Evolutionary conservation across 805 yeast species (phyloP).

Genomic region (Wickerhamomyces sydowiorum): DNA sequence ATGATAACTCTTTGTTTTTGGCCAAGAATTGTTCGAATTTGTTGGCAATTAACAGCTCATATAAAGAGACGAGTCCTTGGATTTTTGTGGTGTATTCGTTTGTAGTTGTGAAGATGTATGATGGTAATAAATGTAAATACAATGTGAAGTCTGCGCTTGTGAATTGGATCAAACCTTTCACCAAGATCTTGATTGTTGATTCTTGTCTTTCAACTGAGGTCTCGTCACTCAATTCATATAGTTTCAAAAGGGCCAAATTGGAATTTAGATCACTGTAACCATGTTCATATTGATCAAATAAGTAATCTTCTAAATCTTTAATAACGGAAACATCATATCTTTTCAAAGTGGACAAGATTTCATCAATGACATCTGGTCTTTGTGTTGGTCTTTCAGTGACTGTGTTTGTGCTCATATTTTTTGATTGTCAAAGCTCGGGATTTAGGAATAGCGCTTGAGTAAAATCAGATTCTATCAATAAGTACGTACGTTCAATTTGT

Average conservation of each 20-base stretch:
- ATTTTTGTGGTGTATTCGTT: constrained; percentile 21
- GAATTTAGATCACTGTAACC: constrained; percentile 35
- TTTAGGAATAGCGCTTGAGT: too few relatives aligned
- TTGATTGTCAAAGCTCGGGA: not conserved
- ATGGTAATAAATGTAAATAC: constrained; percentile 39
- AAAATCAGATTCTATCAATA: too few relatives aligned
- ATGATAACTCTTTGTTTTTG: constrained; percentile 15
- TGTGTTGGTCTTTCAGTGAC: constrained; percentile 26
- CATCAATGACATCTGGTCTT: constrained; percentile 36
- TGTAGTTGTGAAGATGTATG: constrained; percentile 25
- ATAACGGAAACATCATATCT: constrained; percentile 39
- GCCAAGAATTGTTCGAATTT: constrained; percentile 14
- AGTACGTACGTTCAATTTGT: too few relatives aligned
- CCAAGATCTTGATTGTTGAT: constrained; percentile 30
- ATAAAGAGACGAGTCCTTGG: constrained; percentile 18
- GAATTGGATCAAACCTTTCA: constrained; percentile 36
- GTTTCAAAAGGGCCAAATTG: constrained; percentile 40
- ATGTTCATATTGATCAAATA: constrained; percentile 30
- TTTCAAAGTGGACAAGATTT: constrained; percentile 34
- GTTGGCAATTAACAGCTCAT: constrained; percentile 18
- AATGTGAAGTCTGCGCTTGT: constrained; percentile 36
- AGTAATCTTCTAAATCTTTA: constrained; percentile 39
- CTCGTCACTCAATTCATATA: constrained; percentile 32
- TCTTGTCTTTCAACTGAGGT: constrained; percentile 31
- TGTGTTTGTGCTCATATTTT: constrained; percentile 24